Evolutionary conservation across 768 basidiomycete species (phyloP).

Genomic region (Trametes villosa): DNA sequence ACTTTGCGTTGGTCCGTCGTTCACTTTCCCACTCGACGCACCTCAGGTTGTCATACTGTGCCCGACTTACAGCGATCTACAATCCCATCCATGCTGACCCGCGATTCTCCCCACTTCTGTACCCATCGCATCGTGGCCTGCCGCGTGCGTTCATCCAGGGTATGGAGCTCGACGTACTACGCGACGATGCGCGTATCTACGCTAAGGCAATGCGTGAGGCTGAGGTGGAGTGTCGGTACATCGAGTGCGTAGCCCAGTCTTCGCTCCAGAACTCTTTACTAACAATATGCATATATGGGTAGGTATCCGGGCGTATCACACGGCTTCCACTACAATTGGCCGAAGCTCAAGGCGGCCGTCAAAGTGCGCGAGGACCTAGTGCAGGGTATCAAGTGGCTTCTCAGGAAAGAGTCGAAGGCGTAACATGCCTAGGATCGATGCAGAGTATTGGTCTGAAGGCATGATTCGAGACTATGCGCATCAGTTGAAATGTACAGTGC

Average conservation of each 20-base stretch:
- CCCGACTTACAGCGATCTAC: not conserved
- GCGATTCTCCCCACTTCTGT: constrained; percentile 27
- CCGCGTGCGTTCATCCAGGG: constrained; percentile 32
- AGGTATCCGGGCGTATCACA: constrained; percentile 9
- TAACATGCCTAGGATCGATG: no score
- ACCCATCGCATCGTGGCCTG: constrained; percentile 24
- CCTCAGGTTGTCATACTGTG: not conserved
- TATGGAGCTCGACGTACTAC: constrained; percentile 29
- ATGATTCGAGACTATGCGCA: no score
- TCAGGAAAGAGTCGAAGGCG: no score
- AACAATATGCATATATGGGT: not conserved
- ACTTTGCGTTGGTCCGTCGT: not conserved
- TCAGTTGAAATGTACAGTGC: no score
- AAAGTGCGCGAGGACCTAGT: no score
- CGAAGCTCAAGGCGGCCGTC: no score
- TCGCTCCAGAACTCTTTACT: not conserved
- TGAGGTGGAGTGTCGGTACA: constrained; percentile 12
- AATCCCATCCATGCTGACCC: constrained; percentile 11
- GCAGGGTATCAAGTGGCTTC: no score
- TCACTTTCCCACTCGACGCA: not conserved
- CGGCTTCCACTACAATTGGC: constrained; percentile 9
- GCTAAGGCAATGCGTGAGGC: constrained; percentile 29
- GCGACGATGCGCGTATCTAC: constrained; percentile 36
- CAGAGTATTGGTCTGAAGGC: no score
- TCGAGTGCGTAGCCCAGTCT: not conserved